A percentile compares a stretch with the other conserved stretches of the same genome.
Evolutionary conservation across 495 filamentous ascomycete genomes (phyloP).

Genomic region (Cercophora newfieldiana): DNA sequence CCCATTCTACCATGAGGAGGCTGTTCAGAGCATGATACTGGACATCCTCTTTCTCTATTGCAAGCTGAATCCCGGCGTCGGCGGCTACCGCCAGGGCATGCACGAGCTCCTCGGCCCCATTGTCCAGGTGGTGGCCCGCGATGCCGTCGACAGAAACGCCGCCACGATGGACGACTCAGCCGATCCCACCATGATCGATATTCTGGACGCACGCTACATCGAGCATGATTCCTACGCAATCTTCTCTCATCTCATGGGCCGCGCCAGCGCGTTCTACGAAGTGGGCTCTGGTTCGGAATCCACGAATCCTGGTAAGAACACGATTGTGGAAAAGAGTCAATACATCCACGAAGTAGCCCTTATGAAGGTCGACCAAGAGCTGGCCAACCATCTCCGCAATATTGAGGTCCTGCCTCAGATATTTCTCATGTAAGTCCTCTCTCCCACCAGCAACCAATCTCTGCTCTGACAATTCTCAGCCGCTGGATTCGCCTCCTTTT

Average conservation of each 20-base stretch:
- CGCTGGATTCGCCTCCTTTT: constrained; percentile 95
- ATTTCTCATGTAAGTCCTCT: constrained; percentile 77
- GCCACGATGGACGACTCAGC: constrained; percentile 29
- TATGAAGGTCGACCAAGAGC: constrained; percentile 72
- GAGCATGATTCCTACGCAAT: constrained; percentile 91
- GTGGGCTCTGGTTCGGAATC: constrained; percentile 42
- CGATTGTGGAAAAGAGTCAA: constrained; percentile 82
- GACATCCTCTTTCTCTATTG: constrained; percentile 93
- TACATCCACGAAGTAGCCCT: constrained; percentile 82
- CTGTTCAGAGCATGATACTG: constrained; percentile 77
- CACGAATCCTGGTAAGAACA: constrained; percentile 45
- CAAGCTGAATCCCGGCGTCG: constrained; percentile 83
- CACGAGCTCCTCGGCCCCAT: constrained; percentile 93
- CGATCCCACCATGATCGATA: constrained; percentile 55
- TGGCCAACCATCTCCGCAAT: constrained; percentile 77
- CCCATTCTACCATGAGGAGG: constrained; percentile 77
- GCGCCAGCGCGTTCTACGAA: constrained; percentile 85
- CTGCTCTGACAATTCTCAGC: constrained; percentile 43
- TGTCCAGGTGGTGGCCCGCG: constrained; percentile 81
- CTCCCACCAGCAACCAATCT: no score
- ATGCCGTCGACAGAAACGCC: constrained; percentile 59
- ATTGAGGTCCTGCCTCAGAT: constrained; percentile 95
- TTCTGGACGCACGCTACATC: constrained; percentile 69
- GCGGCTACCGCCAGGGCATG: constrained; percentile 93
- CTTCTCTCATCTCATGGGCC: constrained; percentile 84